Evolutionary conservation across 352 stramenopile species (phyloP).

Genomic region (Globisporangium middletonii): DNA sequence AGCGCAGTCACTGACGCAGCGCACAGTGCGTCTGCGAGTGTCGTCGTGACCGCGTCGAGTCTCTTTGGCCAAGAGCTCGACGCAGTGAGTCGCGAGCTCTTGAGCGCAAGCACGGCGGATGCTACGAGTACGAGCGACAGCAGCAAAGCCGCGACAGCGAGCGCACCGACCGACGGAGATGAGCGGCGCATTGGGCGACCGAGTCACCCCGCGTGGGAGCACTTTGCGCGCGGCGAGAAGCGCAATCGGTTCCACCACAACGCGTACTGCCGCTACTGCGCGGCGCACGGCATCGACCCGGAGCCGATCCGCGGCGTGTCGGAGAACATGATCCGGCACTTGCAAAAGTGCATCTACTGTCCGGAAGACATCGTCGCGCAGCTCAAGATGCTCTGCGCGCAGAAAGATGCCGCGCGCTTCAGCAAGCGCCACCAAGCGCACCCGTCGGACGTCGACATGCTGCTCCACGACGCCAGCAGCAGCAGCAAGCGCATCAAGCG

Average conservation of each 20-base stretch:
- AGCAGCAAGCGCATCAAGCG: conserved; percentile 24
- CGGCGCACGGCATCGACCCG: conserved; percentile 42
- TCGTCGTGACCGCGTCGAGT: background rate
- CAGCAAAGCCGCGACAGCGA: background rate
- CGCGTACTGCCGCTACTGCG: conserved; percentile 68
- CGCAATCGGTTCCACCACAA: conserved; percentile 82
- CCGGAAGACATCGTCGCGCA: conserved; percentile 60
- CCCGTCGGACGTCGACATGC: conserved; percentile 27
- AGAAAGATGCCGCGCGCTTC: conserved; percentile 67
- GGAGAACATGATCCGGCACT: conserved; percentile 79
- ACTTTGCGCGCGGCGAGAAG: conserved; percentile 73
- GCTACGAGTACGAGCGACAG: too few relatives aligned
- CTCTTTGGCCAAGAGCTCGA: conserved; percentile 16
- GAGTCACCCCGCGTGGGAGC: conserved; percentile 69
- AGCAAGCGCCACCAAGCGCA: conserved; percentile 58
- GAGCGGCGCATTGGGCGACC: conserved; percentile 73
- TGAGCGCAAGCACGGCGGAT: background rate
- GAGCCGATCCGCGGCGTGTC: conserved; percentile 57
- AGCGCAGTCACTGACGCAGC: background rate
- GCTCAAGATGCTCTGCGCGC: conserved; percentile 56
- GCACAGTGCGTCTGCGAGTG: background rate
- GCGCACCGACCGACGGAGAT: conserved; percentile 14
- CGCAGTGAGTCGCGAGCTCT: conserved; percentile 8
- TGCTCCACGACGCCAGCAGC: conserved; percentile 23
- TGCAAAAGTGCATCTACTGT: conserved; percentile 77